Evolutionary conservation across 768 basidiomycete species (phyloP).

Genomic region (Psilocybe cyanescens): DNA sequence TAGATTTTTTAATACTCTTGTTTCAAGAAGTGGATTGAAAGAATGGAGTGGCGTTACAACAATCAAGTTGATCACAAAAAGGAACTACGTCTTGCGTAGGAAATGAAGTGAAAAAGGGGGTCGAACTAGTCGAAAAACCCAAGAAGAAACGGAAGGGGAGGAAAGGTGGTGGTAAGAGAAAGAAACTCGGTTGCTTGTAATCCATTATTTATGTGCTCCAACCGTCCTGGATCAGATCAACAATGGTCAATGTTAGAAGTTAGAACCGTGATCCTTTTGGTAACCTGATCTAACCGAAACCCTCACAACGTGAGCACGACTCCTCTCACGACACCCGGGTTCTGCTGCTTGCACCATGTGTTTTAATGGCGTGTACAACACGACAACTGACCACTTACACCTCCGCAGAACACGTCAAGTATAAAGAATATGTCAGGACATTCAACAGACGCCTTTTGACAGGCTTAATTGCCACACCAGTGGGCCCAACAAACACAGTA

Average conservation of each 20-base stretch:
- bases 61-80: constrained; percentile 10
- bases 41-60: constrained; percentile 9
- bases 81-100: constrained; percentile 16
- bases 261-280: background rate
- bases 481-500: no score
- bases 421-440: background rate
- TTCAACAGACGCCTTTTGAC: no score
- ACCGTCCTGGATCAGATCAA: background rate
- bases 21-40: background rate
- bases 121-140: constrained; percentile 19
- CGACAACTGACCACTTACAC: background rate
- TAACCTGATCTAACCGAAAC: background rate
- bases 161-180: background rate
- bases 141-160: constrained; percentile 9
- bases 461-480: no score
- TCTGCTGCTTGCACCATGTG: background rate
- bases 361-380: background rate
- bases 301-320: background rate
- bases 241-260: background rate
- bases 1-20: background rate
- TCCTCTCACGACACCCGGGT: background rate
- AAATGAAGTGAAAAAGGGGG: background rate
- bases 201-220: background rate
- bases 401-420: background rate
- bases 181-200: background rate